Evolutionary conservation across 441 rosid genomes (phyloP), one percentile per base, ranked within the genome.

Genomic region (Omphalea diandra): DNA sequence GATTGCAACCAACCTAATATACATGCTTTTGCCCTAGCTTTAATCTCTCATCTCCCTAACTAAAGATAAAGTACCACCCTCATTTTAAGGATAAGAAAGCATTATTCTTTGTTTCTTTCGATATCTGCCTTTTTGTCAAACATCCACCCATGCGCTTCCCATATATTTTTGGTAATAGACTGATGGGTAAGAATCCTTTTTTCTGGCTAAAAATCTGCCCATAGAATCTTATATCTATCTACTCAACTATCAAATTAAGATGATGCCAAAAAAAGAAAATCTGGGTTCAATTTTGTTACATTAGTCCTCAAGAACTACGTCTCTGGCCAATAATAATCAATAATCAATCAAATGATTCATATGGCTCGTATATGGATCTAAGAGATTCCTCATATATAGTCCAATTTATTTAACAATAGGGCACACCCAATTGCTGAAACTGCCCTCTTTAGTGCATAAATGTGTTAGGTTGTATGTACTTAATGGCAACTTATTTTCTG

Each of bases 71-170:
- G 52, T 9, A 32, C 35, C 67, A 57, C 17, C 53, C 68, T 46
- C 74, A 66, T 70, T 68, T 50, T 65, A 69, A 55, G 49, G 24
- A 3, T 0, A 29, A 44, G 20, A 70, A 66, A 63, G 59, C 44
- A 22, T 57, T 33, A 18, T 3, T 26, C 20, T 22, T 36, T 33
- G 64, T 10, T 17, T 12, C 41, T 7, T 29, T 47, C 20, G n/a
- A n/a, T n/a, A n/a, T n/a, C n/a, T n/a, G n/a, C 18, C 60, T 44
- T 54, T 38, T 31, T 57, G 38, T 6, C 33, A 2, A 7, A 29
- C 62, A 31, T 5, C 56, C 22, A 55, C 11, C 29, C 18, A 12
- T 55, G 33, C 36, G 12, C 17, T 54, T 54, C 0, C 59, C 46
- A 41, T 41, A 41, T 41, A 7, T 41, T 1, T 55, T 55, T 27